Conservation (phyloP, 176 grass and related monocot species). For the Melocanna baccifera region DNA sequence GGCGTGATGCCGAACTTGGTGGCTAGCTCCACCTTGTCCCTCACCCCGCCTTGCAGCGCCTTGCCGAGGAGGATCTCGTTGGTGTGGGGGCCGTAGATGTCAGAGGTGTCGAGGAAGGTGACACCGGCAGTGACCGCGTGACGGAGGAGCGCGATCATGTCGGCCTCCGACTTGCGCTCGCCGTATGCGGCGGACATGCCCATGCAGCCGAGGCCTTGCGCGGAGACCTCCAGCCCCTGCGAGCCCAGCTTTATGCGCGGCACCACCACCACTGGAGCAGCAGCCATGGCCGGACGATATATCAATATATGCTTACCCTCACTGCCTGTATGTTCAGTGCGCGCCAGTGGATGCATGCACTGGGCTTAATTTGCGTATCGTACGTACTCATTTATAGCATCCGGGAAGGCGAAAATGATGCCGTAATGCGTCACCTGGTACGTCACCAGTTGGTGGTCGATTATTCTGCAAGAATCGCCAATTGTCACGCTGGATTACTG, state of each 20-base stretch:
- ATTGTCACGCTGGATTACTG: no score
- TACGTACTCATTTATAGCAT: no score
- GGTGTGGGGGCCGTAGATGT: conserved; percentile 61
- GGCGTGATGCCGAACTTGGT: conserved; percentile 66
- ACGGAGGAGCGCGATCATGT: conserved; percentile 62
- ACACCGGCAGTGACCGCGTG: conserved; percentile 52
- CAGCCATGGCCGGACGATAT: not conserved
- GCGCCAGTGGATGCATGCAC: no score
- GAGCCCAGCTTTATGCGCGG: conserved; percentile 68
- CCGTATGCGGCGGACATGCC: conserved; percentile 59
- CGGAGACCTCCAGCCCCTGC: conserved; percentile 75
- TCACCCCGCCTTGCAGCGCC: conserved; percentile 23
- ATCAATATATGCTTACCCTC: no score
- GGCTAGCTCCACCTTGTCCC: conserved; percentile 62
- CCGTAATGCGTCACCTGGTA: no score
- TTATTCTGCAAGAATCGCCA: no score
- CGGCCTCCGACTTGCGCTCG: conserved; percentile 42
- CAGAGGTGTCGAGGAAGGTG: conserved; percentile 57
- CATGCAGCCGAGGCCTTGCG: conserved; percentile 82
- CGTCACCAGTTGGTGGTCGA: no score
- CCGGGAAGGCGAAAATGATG: no score
- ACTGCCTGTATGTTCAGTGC: no score
- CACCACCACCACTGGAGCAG: conserved; percentile 18
- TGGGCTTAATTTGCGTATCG: no score
- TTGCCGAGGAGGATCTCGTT: conserved; percentile 63